Conservation (phyloP, 768 basidiomycete species). For the Pholiota microspora region DNA sequence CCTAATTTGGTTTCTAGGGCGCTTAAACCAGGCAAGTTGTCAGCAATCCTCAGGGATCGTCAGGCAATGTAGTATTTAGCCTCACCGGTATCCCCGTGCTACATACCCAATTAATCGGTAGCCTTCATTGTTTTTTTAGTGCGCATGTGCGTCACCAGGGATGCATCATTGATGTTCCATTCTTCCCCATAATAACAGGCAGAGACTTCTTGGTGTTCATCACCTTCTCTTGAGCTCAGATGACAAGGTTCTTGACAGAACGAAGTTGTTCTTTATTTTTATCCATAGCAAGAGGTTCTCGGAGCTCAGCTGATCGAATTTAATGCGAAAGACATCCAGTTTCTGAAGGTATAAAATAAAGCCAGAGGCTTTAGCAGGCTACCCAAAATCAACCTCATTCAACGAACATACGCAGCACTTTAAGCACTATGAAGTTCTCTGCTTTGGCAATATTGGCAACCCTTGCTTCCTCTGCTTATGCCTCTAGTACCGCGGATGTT, state of each 20-base stretch:
- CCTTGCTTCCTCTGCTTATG: slow-evolving; percentile 22
- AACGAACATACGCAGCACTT: too few relatives aligned
- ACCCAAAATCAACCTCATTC: too few relatives aligned
- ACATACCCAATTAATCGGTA: too few relatives aligned
- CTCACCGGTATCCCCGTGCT: too few relatives aligned
- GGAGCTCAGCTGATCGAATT: slow-evolving; percentile 8
- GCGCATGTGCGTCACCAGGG: neutral
- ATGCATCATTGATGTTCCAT: neutral
- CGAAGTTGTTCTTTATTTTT: slow-evolving; percentile 11
- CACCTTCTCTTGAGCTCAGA: neutral
- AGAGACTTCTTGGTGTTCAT: neutral
- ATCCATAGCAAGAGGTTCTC: slow-evolving; percentile 7
- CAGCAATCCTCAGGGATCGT: too few relatives aligned
- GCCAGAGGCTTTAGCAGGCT: neutral
- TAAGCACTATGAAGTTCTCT: slow-evolving; percentile 25
- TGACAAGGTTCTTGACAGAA: neutral
- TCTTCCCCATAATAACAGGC: neutral
- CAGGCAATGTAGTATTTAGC: too few relatives aligned
- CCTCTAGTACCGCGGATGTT: slow-evolving; percentile 26
- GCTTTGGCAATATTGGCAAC: slow-evolving; percentile 24
- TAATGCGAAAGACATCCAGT: neutral
- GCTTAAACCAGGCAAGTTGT: too few relatives aligned
- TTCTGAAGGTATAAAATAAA: neutral
- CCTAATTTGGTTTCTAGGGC: too few relatives aligned
- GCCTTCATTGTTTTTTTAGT: neutral